phyloP scores from a whole-genome alignment of 495 filamentous ascomycete species.

The Aspergillus cavernicola region DNA sequence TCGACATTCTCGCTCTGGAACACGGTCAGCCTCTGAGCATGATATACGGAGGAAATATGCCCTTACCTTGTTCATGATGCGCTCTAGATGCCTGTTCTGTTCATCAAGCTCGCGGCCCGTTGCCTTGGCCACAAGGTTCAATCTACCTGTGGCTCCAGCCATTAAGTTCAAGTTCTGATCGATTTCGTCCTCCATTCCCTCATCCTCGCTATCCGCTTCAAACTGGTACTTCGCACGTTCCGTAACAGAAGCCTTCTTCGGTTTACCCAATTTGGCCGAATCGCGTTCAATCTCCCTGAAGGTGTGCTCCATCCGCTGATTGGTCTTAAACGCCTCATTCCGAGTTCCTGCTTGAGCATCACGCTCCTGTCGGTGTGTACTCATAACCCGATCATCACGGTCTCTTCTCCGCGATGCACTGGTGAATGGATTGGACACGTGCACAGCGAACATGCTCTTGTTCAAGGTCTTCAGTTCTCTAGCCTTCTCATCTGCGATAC shows the following conservation, averaged over 20 bases:
- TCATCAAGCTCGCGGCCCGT: constrained; percentile 70
- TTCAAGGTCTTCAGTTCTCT: constrained; percentile 73
- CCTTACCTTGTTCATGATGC: constrained; percentile 66
- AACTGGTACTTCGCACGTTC: constrained; percentile 77
- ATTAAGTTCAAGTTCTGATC: constrained; percentile 60
- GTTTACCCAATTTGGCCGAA: constrained; percentile 31
- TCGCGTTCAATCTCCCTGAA: constrained; percentile 51
- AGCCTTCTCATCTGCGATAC: constrained; percentile 69
- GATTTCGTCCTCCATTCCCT: constrained; percentile 72
- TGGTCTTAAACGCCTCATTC: constrained; percentile 55
- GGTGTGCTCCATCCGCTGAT: constrained; percentile 57
- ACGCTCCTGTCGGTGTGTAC: constrained; percentile 63
- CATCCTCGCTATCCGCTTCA: constrained; percentile 71
- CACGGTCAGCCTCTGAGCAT: constrained; percentile 25
- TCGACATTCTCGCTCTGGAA: constrained; percentile 63
- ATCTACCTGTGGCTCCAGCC: constrained; percentile 52
- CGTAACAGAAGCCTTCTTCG: constrained; percentile 51
- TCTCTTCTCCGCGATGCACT: constrained; percentile 51
- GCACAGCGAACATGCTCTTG: constrained; percentile 77
- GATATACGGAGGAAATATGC: neutral
- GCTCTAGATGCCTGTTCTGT: constrained; percentile 71
- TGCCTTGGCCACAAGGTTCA: constrained; percentile 65
- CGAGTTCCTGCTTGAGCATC: constrained; percentile 63
- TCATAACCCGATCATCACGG: constrained; percentile 58
- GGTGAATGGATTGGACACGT: constrained; percentile 72